These are phyloP conservation scores for Paramyrothecium roridum DNA, from an alignment of 2,329 filamentous ascomycete species.

Conservation along the genomic window DNA sequence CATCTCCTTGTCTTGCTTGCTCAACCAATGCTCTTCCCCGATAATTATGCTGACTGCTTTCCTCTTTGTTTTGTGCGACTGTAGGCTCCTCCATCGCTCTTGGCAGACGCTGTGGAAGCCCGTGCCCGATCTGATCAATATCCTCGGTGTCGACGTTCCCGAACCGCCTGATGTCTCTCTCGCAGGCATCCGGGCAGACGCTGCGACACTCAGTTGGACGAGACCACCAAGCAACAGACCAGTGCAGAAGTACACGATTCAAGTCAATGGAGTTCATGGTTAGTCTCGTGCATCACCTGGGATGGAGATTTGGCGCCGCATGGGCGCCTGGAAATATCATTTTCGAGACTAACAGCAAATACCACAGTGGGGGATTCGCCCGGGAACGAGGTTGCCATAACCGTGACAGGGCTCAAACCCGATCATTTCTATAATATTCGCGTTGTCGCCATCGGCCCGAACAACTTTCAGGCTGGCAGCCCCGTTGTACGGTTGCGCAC, in stretches of 20 bases:
- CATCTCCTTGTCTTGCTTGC: conserved; percentile 1
- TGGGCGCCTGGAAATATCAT: not conserved
- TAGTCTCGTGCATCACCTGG: conserved; percentile 25
- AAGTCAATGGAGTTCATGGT: conserved; percentile 92
- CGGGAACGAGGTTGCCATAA: conserved; percentile 58
- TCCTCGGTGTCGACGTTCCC: conserved; percentile 92
- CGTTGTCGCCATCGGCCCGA: conserved; percentile 84
- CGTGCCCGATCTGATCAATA: conserved; percentile 83
- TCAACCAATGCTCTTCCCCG: not conserved
- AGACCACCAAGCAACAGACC: conserved; percentile 62
- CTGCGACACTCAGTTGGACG: conserved; percentile 89
- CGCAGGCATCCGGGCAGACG: conserved; percentile 82
- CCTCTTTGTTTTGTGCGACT: conserved; percentile 1
- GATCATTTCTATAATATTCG: conserved; percentile 90
- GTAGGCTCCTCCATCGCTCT: conserved; percentile 78
- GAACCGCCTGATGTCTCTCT: conserved; percentile 85
- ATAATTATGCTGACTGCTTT: conserved; percentile 9
- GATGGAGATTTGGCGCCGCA: too few species aligned
- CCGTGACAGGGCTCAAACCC: conserved; percentile 82
- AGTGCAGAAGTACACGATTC: conserved; percentile 84
- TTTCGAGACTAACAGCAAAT: not conserved
- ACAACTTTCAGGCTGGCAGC: conserved; percentile 91
- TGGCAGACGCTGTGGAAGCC: conserved; percentile 88
- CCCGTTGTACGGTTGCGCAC: conserved; percentile 81
- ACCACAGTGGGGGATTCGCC: conserved; percentile 74